Evolutionary conservation across 768 basidiomycete genomes (phyloP).

Genomic region (Clitopilus passeckerianus): DNA sequence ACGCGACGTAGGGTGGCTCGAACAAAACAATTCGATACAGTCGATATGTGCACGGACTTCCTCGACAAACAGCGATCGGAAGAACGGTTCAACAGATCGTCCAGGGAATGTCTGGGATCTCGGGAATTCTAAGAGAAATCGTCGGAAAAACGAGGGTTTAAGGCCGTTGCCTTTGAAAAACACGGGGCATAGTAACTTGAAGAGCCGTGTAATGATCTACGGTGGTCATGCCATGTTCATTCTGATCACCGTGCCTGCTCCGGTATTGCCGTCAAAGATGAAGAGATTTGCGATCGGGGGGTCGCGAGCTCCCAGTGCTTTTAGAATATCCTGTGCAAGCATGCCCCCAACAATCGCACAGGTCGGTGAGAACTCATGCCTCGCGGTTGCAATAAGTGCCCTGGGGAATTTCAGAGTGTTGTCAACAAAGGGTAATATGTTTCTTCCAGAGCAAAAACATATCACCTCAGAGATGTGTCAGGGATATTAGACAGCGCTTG

Average conservation of each 20-base stretch:
- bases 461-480: slow-evolving; percentile 58
- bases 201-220: not conserved
- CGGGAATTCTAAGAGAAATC: not conserved
- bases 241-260: slow-evolving; percentile 64
- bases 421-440: not conserved
- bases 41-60: not conserved
- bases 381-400: slow-evolving; percentile 61
- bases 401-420: slow-evolving; percentile 31
- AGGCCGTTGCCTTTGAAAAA: not conserved
- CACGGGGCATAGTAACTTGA: not conserved
- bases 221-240: slow-evolving; percentile 39
- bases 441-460: slow-evolving; percentile 1
- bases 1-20: not conserved
- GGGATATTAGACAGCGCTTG: slow-evolving; percentile 58
- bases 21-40: not conserved
- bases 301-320: slow-evolving; percentile 86
- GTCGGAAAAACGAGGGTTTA: not conserved
- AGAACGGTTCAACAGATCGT: not conserved
- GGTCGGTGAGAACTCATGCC: slow-evolving; percentile 86
- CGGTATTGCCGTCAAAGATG: slow-evolving; percentile 79
- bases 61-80: not conserved
- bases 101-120: not conserved
- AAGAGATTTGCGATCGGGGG: slow-evolving; percentile 92
- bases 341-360: slow-evolving; percentile 95
- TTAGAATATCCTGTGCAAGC: slow-evolving; percentile 91